Conservation (phyloP, 1,284 basidiomycete species). For the Irpex sp. region DNA sequence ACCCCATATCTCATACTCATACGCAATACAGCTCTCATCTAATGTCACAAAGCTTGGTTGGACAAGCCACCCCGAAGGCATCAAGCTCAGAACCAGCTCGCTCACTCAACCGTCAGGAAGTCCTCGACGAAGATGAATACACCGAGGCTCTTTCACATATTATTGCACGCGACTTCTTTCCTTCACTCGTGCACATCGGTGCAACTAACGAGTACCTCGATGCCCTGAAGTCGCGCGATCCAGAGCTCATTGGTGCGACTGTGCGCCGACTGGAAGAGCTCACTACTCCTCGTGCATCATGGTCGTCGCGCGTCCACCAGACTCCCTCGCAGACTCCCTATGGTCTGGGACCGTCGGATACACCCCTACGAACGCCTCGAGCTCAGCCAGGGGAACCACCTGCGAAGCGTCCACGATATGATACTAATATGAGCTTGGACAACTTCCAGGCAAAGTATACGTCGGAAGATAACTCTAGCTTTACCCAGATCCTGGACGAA, state of each 20-base stretch:
- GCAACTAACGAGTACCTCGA: conserved; percentile 84
- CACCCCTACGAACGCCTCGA: conserved; percentile 51
- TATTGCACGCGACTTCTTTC: conserved; percentile 97
- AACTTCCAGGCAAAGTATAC: conserved; percentile 88
- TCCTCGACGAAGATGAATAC: conserved; percentile 96
- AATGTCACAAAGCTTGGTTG: not conserved
- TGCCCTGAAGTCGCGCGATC: conserved; percentile 71
- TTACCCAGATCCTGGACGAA: conserved; percentile 84
- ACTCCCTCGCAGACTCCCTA: conserved; percentile 69
- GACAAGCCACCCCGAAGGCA: conserved; percentile 17
- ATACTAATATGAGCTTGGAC: conserved; percentile 68
- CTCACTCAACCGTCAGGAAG: conserved; percentile 67
- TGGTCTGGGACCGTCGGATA: conserved; percentile 56
- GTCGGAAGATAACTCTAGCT: conserved; percentile 93
- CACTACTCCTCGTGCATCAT: conserved; percentile 44
- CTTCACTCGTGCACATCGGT: conserved; percentile 82
- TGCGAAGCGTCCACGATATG: conserved; percentile 54
- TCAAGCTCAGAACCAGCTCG: conserved; percentile 27
- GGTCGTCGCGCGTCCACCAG: conserved; percentile 33
- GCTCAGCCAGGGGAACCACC: conserved; percentile 28
- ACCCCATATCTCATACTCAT: not conserved
- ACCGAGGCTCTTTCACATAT: conserved; percentile 89
- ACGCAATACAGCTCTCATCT: not conserved
- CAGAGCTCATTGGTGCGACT: conserved; percentile 66
- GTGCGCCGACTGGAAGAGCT: conserved; percentile 72